Conservation (phyloP, 352 stramenopile genomes). For the Globisporangium okanoganense region DNA sequence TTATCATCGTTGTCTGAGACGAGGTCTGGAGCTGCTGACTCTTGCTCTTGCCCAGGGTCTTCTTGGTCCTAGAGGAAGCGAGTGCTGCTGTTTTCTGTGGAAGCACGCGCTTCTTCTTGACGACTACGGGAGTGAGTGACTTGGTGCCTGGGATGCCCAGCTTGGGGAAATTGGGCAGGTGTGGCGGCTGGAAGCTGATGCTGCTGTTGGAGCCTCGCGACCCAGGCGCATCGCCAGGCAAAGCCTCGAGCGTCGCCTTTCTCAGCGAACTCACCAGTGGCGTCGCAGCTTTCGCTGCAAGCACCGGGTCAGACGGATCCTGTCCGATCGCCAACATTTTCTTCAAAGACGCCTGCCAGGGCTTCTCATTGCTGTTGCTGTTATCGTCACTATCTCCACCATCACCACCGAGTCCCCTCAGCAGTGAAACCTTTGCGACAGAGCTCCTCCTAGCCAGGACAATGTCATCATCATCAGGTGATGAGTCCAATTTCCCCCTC, state of each 20-base stretch:
- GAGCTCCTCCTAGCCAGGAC: background rate
- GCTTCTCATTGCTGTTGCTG: constrained; percentile 15
- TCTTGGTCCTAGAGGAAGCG: background rate
- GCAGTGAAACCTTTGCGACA: background rate
- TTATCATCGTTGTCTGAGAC: background rate
- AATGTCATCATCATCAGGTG: background rate
- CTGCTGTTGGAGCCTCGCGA: background rate
- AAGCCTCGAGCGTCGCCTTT: background rate
- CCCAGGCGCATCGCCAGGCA: background rate
- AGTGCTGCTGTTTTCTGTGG: background rate
- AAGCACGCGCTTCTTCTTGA: constrained; percentile 10
- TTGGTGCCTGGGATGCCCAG: constrained; percentile 50
- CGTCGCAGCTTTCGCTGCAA: background rate
- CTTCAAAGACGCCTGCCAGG: constrained; percentile 61
- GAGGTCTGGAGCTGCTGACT: constrained; percentile 7
- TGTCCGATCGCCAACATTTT: constrained; percentile 47
- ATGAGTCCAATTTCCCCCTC: background rate
- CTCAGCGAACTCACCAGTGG: background rate
- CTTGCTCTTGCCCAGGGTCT: constrained; percentile 11
- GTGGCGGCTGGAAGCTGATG: constrained; percentile 9
- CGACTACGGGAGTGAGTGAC: constrained; percentile 14
- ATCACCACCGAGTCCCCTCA: background rate
- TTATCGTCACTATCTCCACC: background rate
- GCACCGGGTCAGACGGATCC: background rate
- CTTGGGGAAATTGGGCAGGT: constrained; percentile 47